phyloP scores from a whole-genome alignment of 2,329 filamentous ascomycete species.

The Ceratocystis colombiana region DNA sequence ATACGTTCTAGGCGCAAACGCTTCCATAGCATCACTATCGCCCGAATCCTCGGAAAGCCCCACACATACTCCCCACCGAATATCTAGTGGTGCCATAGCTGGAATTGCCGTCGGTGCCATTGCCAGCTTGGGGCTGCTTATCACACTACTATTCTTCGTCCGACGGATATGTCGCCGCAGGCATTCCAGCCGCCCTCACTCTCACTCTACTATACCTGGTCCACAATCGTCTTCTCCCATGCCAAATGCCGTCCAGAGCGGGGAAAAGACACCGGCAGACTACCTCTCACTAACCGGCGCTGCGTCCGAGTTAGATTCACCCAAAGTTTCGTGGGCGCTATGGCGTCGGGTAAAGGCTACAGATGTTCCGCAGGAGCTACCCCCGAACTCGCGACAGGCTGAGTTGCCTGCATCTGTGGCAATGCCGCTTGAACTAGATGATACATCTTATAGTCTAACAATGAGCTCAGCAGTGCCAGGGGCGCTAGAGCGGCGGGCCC shows the following conservation, averaged over 20 bases:
- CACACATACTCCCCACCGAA: neutral
- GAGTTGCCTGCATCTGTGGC: constrained; percentile 14
- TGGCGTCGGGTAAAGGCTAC: constrained; percentile 13
- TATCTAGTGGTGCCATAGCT: constrained; percentile 19
- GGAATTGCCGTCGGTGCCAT: constrained; percentile 18
- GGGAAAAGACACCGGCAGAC: neutral
- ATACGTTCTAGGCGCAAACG: neutral
- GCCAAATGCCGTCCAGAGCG: neutral
- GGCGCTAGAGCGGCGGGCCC: neutral
- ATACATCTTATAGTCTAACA: neutral
- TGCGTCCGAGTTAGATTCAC: neutral
- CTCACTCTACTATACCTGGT: neutral
- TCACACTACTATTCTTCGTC: neutral
- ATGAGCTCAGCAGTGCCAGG: neutral
- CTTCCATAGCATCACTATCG: neutral
- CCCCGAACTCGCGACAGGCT: neutral
- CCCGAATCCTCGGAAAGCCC: neutral
- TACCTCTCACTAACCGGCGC: too few species aligned
- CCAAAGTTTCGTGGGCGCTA: constrained; percentile 7
- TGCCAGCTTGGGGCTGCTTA: neutral
- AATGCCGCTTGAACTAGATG: constrained; percentile 19
- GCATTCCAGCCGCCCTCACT: neutral
- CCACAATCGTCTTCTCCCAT: neutral
- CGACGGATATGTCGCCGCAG: neutral
- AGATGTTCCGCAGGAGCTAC: constrained; percentile 15